A percentile compares a stretch with the other conserved stretches of the same genome.
These are phyloP conservation scores for Phaeosphaeriaceae sp. DNA, from an alignment of 2,329 filamentous ascomycete genomes.

Conservation along the genomic window DNA sequence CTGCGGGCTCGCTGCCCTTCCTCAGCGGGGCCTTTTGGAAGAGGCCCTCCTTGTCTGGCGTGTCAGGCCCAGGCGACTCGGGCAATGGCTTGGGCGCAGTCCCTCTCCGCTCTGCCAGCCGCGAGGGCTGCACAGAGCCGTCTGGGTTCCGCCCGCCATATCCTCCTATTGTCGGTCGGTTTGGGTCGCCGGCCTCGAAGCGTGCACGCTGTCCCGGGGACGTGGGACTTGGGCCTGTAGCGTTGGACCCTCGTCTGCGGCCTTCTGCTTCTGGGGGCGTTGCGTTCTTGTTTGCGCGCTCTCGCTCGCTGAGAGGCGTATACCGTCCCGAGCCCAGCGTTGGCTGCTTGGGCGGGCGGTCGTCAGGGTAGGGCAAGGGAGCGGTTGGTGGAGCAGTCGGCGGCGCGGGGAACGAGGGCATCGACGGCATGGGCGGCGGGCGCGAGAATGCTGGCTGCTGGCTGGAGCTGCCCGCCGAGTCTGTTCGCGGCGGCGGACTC, in stretches of 20 bases:
- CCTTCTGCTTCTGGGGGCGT: conserved; percentile 43
- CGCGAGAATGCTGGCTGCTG: conserved; percentile 46
- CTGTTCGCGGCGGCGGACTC: conserved; percentile 59
- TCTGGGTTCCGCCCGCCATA: conserved; percentile 49
- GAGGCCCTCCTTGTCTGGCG: conserved; percentile 78
- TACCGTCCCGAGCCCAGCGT: conserved; percentile 36
- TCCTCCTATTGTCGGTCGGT: conserved; percentile 55
- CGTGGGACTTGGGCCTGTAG: conserved; percentile 35
- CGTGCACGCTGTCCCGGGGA: conserved; percentile 47
- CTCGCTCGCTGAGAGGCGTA: conserved; percentile 47
- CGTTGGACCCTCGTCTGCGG: conserved; percentile 39
- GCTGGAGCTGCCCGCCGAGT: conserved; percentile 71
- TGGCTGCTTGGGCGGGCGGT: conserved; percentile 39
- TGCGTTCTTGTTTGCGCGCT: conserved; percentile 41
- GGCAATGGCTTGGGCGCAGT: conserved; percentile 83
- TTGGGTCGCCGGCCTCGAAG: conserved; percentile 58
- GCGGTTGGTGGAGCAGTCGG: conserved; percentile 57
- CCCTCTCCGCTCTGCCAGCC: conserved; percentile 81
- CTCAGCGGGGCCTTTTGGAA: conserved; percentile 70
- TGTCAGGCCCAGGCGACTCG: conserved; percentile 79
- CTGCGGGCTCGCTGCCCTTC: conserved; percentile 25
- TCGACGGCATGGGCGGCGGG: conserved; percentile 63
- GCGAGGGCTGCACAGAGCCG: conserved; percentile 57
- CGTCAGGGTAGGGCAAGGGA: conserved; percentile 57
- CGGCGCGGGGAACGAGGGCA: conserved; percentile 69